Conservation (phyloP, 2,329 filamentous ascomycete genomes). For the Fusarium avenaceum region DNA sequence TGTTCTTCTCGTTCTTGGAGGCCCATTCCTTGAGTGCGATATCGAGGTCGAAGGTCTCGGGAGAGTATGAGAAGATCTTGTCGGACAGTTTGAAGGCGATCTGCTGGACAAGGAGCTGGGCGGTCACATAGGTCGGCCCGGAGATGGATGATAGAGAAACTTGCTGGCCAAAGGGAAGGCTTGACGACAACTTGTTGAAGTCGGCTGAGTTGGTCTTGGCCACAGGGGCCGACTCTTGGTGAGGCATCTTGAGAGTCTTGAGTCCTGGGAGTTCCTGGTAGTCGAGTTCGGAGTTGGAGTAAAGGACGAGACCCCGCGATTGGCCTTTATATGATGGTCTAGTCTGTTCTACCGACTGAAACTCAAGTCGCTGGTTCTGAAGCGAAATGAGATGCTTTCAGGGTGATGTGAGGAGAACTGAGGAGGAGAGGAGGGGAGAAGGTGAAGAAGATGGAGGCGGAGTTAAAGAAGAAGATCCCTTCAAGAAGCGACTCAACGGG, state of each 20-base stretch:
- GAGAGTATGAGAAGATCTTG: slow-evolving; percentile 97
- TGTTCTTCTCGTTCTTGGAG: slow-evolving; percentile 77
- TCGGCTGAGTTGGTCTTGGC: slow-evolving; percentile 45
- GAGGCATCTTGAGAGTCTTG: slow-evolving; percentile 47
- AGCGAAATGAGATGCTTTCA: slow-evolving; percentile 47
- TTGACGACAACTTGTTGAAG: slow-evolving; percentile 63
- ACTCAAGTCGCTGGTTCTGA: slow-evolving; percentile 41
- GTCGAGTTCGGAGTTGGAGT: slow-evolving; percentile 6
- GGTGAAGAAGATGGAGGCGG: slow-evolving; percentile 20
- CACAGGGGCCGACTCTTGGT: slow-evolving; percentile 55
- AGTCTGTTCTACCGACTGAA: slow-evolving; percentile 25
- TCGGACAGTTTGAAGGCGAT: slow-evolving; percentile 95
- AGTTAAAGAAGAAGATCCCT: slow-evolving; percentile 32
- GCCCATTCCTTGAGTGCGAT: slow-evolving; percentile 85
- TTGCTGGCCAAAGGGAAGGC: slow-evolving; percentile 69
- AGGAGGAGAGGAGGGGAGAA: neutral
- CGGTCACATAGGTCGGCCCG: slow-evolving; percentile 92
- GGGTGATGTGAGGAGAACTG: slow-evolving; percentile 18
- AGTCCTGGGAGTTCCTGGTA: neutral
- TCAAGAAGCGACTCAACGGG: slow-evolving; percentile 44
- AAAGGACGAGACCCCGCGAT: slow-evolving; percentile 13
- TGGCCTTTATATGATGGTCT: slow-evolving; percentile 9
- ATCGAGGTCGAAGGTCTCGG: slow-evolving; percentile 92
- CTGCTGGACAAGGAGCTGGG: slow-evolving; percentile 94
- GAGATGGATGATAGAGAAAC: slow-evolving; percentile 73